Base-by-base conservation (phyloP, 495 filamentous ascomycete genomes). In the Lichina pygmaea region DNA sequence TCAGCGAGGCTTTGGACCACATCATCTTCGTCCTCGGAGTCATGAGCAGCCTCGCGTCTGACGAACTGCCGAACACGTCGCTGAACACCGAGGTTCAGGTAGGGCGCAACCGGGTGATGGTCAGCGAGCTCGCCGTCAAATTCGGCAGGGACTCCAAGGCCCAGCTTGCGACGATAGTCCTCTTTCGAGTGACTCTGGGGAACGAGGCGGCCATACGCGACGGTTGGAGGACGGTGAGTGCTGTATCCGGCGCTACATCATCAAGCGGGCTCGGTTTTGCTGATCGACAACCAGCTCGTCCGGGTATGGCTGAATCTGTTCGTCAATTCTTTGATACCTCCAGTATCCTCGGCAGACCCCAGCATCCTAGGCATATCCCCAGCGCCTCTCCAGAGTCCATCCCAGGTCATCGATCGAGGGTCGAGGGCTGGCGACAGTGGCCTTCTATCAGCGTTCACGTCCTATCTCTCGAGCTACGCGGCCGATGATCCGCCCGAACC, bases 401-500 rank as follows among this genome's bases (percentile, higher is more conserved):
- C 80, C 12, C 84, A 92, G 51, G 70, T 99, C 39, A 84, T 99
- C 38, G 91, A 95, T 52, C 75, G 89, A 17, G 81, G 73, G 34
- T 68, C 77, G 39, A 79, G 79, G 47, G 63, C 72, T 33, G 72
- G 60, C 48, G 89, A 99, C 17, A 69, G 72, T 3, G 84, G 91
- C 7, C 66, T 99, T 16, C 78, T 99, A 54, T 93, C 84, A 6
- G 82, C 89, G 6, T 79, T 99, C 48, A 85, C 86, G 2, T 92
- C 81, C 6, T 95, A 94, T 51, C 80, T 99, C 16, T 91, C 86
- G n/a, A 94, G 85, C 56, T 94, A 95, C 62, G 89, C 91, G 30
- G 91, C 85, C 13, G 91, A 94, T 55, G 89, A 99, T 51, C 89
- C 89, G 8, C 89, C 89, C 6, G 91, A 95, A 60, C 89, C 89